Conservation (phyloP, 345 rosid species). For the Alliaria petiolata region DNA sequence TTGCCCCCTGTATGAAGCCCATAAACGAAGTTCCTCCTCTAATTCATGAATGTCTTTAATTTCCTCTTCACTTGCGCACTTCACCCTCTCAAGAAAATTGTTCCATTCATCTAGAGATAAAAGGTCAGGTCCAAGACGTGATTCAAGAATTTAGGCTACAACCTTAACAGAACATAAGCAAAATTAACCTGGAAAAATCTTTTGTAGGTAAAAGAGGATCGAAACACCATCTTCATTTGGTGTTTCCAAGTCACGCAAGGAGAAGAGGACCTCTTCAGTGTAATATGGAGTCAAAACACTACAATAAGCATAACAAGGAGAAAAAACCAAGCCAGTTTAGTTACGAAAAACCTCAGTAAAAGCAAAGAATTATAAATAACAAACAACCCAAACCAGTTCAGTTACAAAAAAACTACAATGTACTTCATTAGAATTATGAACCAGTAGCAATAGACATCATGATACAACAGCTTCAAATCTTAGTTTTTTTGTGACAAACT, state of each 20-base stretch:
- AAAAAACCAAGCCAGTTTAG: neutral
- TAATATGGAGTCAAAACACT: slow-evolving; percentile 97
- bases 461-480: slow-evolving; percentile 7
- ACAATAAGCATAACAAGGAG: slow-evolving; percentile 30
- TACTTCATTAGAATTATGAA: neutral
- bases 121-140: slow-evolving; percentile 5
- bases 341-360: neutral
- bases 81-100: slow-evolving; percentile 84
- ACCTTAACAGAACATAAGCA: neutral
- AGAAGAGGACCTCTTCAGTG: slow-evolving; percentile 90
- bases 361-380: neutral
- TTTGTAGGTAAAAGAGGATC: slow-evolving; percentile 87
- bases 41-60: slow-evolving; percentile 53
- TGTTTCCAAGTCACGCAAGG: slow-evolving; percentile 63
- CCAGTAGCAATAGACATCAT: slow-evolving; percentile 4
- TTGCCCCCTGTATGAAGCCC: slow-evolving; percentile 99
- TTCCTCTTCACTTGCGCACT: slow-evolving; percentile 57
- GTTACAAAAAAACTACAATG: neutral
- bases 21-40: slow-evolving; percentile 77
- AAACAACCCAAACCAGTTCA: neutral
- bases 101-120: slow-evolving; percentile 85
- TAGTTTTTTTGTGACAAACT: neutral
- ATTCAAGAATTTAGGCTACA: neutral
- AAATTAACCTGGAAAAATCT: slow-evolving; percentile 86
- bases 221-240: slow-evolving; percentile 98